These are phyloP conservation scores for Rubia tinctorum DNA, from an alignment of 305 asterid species.

Conservation along the genomic window DNA sequence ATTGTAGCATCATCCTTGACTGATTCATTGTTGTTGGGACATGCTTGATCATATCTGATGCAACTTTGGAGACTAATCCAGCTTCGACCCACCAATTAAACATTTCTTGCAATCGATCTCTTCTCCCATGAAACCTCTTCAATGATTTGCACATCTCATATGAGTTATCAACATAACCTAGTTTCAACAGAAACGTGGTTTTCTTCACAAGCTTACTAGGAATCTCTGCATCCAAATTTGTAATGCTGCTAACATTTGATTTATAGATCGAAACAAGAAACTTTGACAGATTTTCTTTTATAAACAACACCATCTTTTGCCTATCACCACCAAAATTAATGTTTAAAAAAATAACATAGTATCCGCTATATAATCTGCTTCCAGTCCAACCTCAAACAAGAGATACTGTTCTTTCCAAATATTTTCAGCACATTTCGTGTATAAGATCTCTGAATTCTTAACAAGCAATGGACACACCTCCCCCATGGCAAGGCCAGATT, in stretches of 20 bases:
- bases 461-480: slow-evolving; percentile 41
- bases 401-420: slow-evolving; percentile 60
- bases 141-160: slow-evolving; percentile 82
- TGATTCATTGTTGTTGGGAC: slow-evolving; percentile 56
- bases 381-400: slow-evolving; percentile 55
- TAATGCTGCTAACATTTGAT: slow-evolving; percentile 25
- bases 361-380: too few species aligned
- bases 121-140: slow-evolving; percentile 73
- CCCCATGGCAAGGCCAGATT: slow-evolving; percentile 50
- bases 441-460: slow-evolving; percentile 46
- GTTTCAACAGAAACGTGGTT: slow-evolving; percentile 50
- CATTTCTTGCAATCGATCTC: slow-evolving; percentile 88
- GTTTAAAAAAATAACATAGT: too few species aligned
- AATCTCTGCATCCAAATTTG: slow-evolving; percentile 38
- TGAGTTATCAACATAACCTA: slow-evolving; percentile 74
- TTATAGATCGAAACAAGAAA: slow-evolving; percentile 58
- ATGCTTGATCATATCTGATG: slow-evolving; percentile 57
- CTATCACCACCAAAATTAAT: slow-evolving; percentile 48
- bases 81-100: slow-evolving; percentile 71
- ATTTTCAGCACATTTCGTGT: slow-evolving; percentile 45
- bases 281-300: slow-evolving; percentile 46
- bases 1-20: too few species aligned
- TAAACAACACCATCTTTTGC: slow-evolving; percentile 39
- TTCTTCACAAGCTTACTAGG: slow-evolving; percentile 52
- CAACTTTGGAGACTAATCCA: slow-evolving; percentile 65